Base-by-base conservation (phyloP, 768 basidiomycete genomes). In the Dentipellis fragilis region DNA sequence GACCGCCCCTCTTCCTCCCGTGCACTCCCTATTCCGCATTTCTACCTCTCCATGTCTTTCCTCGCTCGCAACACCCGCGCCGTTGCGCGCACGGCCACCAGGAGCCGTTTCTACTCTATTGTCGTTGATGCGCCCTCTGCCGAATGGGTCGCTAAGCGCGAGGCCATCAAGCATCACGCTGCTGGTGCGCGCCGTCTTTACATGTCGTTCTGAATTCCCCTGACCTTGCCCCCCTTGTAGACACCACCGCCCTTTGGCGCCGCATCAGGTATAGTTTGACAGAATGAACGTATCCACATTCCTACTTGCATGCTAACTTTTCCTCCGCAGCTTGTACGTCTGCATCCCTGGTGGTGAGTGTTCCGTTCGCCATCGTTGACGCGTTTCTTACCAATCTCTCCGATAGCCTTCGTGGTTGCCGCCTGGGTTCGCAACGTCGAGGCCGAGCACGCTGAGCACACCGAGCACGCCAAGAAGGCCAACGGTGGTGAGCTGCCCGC, bases 211-310 rank as follows among this genome's bases (percentile, higher is more conserved):
- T 11, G 3, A 45, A 58, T 53, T 39, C 46, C 55, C 47, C 60
- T 57, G 57, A 54, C 36, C 37, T 23, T 61, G 61, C 59, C 64
- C 16, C 16, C 23, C 39, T 45, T 54, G 38, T 63, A 93, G 90
- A 83, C 57, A 86, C 89, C 29, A 73, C 85, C 51, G 76, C 84
- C 54, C 80, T 93, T 61, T 93, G 90, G 90, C 83, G 88, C 66
- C 90, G 84, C 74, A 88, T 93, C 68, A 87, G 87, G 89, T 86
- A 66, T 51, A 78, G 66, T 6, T 37, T 8, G 11, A 29, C 45
- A 10, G 22, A 10, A 16, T 34, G 16, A 40, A 21, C 36, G 21
- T n/a, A 21, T 58, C 3, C 11, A 23, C 29, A 2, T 49, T 23
- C 39, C 11, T 2, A 52, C 62, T 6, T 29, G 29, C 3, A 6